Conservation (phyloP, 257 asterid species). For the Ilex aquifolium region DNA sequence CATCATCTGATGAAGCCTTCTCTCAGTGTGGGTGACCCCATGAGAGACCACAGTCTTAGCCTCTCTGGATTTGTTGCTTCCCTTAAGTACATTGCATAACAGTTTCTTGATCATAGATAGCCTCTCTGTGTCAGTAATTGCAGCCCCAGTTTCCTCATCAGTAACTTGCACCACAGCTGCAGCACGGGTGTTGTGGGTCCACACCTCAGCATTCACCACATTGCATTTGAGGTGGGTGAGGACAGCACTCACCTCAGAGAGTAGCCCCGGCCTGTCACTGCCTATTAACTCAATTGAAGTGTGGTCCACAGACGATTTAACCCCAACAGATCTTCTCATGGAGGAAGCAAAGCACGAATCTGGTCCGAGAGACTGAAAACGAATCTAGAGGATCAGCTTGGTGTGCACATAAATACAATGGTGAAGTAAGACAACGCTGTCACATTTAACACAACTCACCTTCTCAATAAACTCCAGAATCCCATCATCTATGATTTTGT, state of each 20-base stretch:
- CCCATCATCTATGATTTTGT: conserved; percentile 78
- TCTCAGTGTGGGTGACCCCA: conserved; percentile 62
- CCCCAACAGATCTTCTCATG: conserved; percentile 83
- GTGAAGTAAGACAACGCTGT: conserved; percentile 8
- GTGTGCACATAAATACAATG: conserved; percentile 14
- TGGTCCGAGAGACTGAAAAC: conserved; percentile 87
- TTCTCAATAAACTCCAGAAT: conserved; percentile 69
- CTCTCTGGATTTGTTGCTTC: conserved; percentile 66
- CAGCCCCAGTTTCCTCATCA: conserved; percentile 58
- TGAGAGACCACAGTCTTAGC: conserved; percentile 75
- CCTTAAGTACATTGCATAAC: conserved; percentile 68
- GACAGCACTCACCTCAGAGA: conserved; percentile 97
- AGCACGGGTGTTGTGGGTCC: conserved; percentile 98
- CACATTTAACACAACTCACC: conserved; percentile 39
- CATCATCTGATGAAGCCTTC: conserved; percentile 97
- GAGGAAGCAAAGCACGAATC: conserved; percentile 96
- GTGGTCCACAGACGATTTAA: conserved; percentile 60
- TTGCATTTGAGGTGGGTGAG: conserved; percentile 85
- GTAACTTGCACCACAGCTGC: conserved; percentile 95
- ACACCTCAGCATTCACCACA: conserved; percentile 88
- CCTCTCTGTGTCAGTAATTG: conserved; percentile 57
- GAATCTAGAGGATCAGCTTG: conserved; percentile 21
- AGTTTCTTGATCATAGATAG: conserved; percentile 58
- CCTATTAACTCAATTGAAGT: conserved; percentile 88
- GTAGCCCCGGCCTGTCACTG: conserved; percentile 86